phyloP scores from a whole-genome alignment of 1,284 basidiomycete genomes.

The Cryptococcus floricola region DNA sequence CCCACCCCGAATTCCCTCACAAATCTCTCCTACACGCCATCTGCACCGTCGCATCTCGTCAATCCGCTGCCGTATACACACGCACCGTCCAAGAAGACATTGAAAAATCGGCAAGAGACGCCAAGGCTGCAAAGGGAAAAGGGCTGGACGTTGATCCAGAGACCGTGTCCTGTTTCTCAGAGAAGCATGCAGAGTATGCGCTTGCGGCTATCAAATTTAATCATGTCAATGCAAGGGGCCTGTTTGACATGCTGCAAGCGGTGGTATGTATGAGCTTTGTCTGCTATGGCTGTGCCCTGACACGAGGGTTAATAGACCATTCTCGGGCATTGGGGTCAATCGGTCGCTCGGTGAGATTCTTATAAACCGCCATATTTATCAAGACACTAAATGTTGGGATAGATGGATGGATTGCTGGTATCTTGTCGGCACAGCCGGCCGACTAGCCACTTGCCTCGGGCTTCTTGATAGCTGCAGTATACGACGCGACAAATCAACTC shows the following conservation, averaged over 20 bases:
- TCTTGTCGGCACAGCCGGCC: slow-evolving; percentile 17
- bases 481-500: neutral
- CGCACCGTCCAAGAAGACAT: slow-evolving; percentile 20
- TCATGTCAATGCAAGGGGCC: slow-evolving; percentile 14
- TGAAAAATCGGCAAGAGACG: slow-evolving; percentile 8
- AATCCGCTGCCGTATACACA: slow-evolving; percentile 32
- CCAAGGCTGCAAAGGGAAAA: slow-evolving; percentile 7
- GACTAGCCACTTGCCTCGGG: slow-evolving; percentile 32
- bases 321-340: slow-evolving; percentile 24
- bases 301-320: slow-evolving; percentile 9
- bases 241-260: slow-evolving; percentile 33
- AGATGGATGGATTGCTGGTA: slow-evolving; percentile 41
- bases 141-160: slow-evolving; percentile 10
- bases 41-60: slow-evolving; percentile 45
- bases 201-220: slow-evolving; percentile 18
- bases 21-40: slow-evolving; percentile 49
- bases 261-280: slow-evolving; percentile 11
- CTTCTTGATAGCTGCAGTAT: slow-evolving; percentile 17
- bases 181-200: slow-evolving; percentile 25
- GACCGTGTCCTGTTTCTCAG: slow-evolving; percentile 24
- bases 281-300: neutral
- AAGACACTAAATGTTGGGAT: too few species aligned
- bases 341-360: slow-evolving; percentile 9
- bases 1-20: slow-evolving; percentile 48
- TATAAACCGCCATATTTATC: too few species aligned